Conservation (phyloP, 371 early-diverging fungal species). For the Mortierella sp. region DNA sequence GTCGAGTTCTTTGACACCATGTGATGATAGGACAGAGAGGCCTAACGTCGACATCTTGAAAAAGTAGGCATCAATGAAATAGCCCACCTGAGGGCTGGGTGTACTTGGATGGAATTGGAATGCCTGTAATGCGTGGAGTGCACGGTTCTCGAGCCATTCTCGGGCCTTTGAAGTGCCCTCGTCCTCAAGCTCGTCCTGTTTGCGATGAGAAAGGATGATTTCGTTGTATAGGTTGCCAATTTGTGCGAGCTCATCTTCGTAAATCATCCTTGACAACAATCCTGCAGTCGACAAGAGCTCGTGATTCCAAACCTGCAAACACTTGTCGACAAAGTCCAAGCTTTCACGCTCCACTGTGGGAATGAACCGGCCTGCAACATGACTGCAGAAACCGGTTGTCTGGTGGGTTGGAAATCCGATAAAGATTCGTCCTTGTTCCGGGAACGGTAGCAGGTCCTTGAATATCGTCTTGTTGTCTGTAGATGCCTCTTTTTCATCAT, state of each 20-base stretch:
- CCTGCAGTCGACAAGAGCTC: constrained; percentile 84
- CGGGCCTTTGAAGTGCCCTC: constrained; percentile 53
- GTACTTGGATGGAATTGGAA: constrained; percentile 81
- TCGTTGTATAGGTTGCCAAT: constrained; percentile 66
- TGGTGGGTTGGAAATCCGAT: constrained; percentile 94
- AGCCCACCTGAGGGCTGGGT: constrained; percentile 75
- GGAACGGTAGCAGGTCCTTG: constrained; percentile 75
- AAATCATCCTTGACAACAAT: constrained; percentile 77
- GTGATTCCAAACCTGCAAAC: constrained; percentile 84
- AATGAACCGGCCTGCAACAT: constrained; percentile 88
- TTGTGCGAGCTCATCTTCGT: constrained; percentile 65
- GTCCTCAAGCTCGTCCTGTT: constrained; percentile 35
- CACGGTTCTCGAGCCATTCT: constrained; percentile 70
- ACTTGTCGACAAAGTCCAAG: constrained; percentile 91
- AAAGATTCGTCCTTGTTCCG: constrained; percentile 86
- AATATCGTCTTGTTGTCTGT: constrained; percentile 68
- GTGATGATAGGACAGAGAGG: constrained; percentile 70
- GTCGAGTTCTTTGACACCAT: constrained; percentile 69
- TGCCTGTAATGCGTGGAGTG: constrained; percentile 74
- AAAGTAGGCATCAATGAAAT: constrained; percentile 66
- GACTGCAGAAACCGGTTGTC: constrained; percentile 88
- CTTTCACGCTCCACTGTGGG: constrained; percentile 92
- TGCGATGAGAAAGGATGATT: constrained; percentile 54
- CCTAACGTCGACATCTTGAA: constrained; percentile 62
- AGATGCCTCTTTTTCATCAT: constrained; percentile 83